A percentile compares a stretch with the other conserved stretches of the same genome.
Evolutionary conservation across 306 rosid genomes (phyloP).

Genomic region (Sphenostylis stenocarpa): DNA sequence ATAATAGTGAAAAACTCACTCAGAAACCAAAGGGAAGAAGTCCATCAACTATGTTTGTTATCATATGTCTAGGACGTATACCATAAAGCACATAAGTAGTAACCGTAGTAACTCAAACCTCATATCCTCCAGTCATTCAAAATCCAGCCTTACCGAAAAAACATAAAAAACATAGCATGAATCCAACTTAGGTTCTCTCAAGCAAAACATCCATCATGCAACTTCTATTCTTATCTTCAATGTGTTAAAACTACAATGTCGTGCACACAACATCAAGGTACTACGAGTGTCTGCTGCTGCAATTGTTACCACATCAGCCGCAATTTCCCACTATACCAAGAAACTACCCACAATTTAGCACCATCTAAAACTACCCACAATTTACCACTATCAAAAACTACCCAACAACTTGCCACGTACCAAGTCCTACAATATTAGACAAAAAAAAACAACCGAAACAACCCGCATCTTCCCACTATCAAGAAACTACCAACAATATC

Average conservation of each 20-base stretch:
- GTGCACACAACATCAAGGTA: background rate
- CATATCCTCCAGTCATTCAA: background rate
- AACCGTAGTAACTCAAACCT: conserved; percentile 41
- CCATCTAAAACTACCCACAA: too few species aligned
- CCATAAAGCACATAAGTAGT: conserved; percentile 47
- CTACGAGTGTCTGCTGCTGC: background rate
- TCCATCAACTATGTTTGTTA: conserved; percentile 47
- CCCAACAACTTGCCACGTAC: too few species aligned
- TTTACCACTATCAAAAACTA: too few species aligned
- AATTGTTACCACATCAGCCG: background rate
- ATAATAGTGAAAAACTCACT: conserved; percentile 49
- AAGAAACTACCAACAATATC: too few species aligned
- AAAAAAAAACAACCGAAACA: too few species aligned
- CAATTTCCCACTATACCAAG: background rate
- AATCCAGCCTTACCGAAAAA: too few species aligned
- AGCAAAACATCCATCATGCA: background rate
- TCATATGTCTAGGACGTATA: conserved; percentile 56
- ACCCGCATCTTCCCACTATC: too few species aligned
- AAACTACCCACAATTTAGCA: too few species aligned
- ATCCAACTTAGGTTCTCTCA: background rate
- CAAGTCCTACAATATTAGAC: too few species aligned
- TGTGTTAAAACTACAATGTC: background rate
- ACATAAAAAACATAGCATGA: background rate
- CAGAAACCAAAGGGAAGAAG: conserved; percentile 44
- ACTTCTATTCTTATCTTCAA: background rate